These are phyloP conservation scores for Cucurbita maxima DNA, from an alignment of 306 rosid genomes.

Conservation along the genomic window DNA sequence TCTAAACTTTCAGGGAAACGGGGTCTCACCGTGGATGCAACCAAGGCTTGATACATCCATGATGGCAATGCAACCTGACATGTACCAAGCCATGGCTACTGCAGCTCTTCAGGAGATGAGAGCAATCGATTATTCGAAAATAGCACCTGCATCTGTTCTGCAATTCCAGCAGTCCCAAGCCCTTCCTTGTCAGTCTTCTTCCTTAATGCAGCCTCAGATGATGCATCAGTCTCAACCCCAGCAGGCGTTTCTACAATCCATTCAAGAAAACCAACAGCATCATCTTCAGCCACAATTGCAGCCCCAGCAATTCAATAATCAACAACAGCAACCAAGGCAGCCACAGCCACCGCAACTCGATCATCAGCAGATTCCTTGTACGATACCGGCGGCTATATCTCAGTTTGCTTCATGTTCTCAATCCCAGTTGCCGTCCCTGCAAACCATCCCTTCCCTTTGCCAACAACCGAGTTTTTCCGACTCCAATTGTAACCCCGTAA, in stretches of 20 bases:
- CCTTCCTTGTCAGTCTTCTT: constrained; percentile 43
- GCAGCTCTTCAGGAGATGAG: constrained; percentile 92
- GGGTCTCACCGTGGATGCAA: constrained; percentile 87
- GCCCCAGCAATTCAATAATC: constrained; percentile 8
- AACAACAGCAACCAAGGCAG: constrained; percentile 16
- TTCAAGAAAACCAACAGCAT: constrained; percentile 46
- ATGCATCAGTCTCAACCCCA: constrained; percentile 67
- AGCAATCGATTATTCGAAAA: constrained; percentile 51
- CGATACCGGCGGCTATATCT: constrained; percentile 43
- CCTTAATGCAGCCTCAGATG: constrained; percentile 63
- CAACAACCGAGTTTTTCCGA: constrained; percentile 58
- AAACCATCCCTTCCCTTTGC: constrained; percentile 9
- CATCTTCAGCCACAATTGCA: constrained; percentile 37
- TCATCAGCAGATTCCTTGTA: constrained; percentile 46
- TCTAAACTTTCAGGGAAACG: constrained; percentile 64
- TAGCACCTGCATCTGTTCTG: constrained; percentile 41
- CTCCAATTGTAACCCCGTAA: constrained; percentile 30
- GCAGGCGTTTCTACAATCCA: constrained; percentile 46
- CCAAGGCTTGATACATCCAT: constrained; percentile 66
- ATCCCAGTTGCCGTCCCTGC: constrained; percentile 14
- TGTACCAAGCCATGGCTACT: constrained; percentile 87
- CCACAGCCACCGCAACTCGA: constrained; percentile 35
- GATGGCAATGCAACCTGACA: constrained; percentile 64
- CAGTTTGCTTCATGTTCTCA: constrained; percentile 51
- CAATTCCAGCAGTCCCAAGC: constrained; percentile 74